A percentile compares a stretch with the other conserved stretches of the same genome.
These are phyloP conservation scores for Brassica napus DNA, from an alignment of 345 rosid species.

Conservation along the genomic window DNA sequence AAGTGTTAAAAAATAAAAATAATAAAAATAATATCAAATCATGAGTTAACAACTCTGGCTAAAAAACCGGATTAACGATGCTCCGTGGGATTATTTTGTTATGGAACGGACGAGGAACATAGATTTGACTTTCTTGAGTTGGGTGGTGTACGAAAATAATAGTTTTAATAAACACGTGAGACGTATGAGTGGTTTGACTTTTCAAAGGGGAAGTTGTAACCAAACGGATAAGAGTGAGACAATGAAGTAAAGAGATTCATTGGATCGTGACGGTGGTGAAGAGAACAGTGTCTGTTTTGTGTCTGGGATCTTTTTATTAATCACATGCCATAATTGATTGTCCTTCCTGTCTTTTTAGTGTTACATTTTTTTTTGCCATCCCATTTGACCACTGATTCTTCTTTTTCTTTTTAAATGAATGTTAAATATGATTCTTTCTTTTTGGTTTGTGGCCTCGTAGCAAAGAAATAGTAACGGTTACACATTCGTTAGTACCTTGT, in stretches of 20 bases:
- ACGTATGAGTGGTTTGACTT: constrained; percentile 44
- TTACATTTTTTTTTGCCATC: constrained; percentile 27
- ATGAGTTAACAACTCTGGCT: no score
- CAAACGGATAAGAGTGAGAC: constrained; percentile 38
- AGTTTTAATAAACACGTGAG: constrained; percentile 19
- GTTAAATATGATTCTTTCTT: not conserved
- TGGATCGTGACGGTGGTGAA: constrained; percentile 31
- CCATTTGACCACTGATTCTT: constrained; percentile 24
- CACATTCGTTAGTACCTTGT: not conserved
- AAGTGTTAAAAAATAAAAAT: no score
- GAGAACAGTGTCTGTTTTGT: constrained; percentile 20
- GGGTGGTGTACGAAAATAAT: constrained; percentile 19
- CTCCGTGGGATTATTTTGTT: not conserved
- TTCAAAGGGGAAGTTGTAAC: constrained; percentile 31
- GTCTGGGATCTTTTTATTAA: not conserved
- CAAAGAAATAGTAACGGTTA: not conserved
- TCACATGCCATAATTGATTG: constrained; percentile 39
- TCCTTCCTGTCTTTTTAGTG: not conserved
- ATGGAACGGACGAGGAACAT: constrained; percentile 34
- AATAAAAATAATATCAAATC: no score
- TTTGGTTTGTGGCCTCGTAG: not conserved
- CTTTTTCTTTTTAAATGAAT: not conserved
- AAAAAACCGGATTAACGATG: no score
- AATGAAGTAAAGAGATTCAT: constrained; percentile 25
- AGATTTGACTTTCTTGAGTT: constrained; percentile 34